Percentiles rank a stretch among this genome's conserved stretches.
These are phyloP conservation scores for Mycosarcoma maydis DNA, from an alignment of 1,284 basidiomycete species.

Conservation along the genomic window DNA sequence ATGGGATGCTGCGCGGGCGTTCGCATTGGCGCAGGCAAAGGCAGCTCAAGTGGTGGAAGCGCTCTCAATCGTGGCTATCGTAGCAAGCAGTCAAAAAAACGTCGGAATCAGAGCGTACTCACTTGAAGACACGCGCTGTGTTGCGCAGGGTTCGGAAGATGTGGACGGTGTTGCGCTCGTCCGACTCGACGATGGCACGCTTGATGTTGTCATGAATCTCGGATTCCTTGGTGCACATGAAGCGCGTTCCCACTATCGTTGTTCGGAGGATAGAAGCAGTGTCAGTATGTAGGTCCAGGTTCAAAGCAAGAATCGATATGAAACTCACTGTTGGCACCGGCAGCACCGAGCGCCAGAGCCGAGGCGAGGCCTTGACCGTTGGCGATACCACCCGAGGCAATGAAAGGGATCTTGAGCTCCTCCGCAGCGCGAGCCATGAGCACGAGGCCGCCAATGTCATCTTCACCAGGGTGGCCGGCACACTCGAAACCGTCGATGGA, in stretches of 20 bases:
- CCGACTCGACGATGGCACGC: slow-evolving; percentile 82
- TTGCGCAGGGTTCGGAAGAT: slow-evolving; percentile 85
- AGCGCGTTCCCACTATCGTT: slow-evolving; percentile 75
- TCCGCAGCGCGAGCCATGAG: slow-evolving; percentile 87
- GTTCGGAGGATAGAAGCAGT: neutral
- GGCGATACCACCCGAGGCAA: slow-evolving; percentile 80
- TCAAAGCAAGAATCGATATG: neutral
- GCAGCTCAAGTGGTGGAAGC: no score
- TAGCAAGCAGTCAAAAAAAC: no score
- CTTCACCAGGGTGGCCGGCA: slow-evolving; percentile 93
- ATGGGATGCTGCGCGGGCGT: slow-evolving; percentile 7
- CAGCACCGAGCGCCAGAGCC: slow-evolving; percentile 82
- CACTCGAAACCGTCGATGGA: slow-evolving; percentile 71
- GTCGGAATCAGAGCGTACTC: slow-evolving; percentile 24
- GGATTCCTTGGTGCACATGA: slow-evolving; percentile 77
- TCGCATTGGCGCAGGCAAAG: slow-evolving; percentile 33
- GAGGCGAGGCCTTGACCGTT: slow-evolving; percentile 79
- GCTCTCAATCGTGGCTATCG: no score
- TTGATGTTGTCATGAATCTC: slow-evolving; percentile 92
- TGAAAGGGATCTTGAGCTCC: slow-evolving; percentile 83
- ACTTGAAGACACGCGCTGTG: slow-evolving; percentile 86
- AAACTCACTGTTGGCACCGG: slow-evolving; percentile 84
- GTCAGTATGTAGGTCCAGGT: neutral
- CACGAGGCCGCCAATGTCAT: slow-evolving; percentile 90
- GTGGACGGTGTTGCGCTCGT: slow-evolving; percentile 82